These are phyloP conservation scores for Epichloe gansuensis DNA, from an alignment of 2,329 filamentous ascomycete genomes.

Conservation along the genomic window DNA sequence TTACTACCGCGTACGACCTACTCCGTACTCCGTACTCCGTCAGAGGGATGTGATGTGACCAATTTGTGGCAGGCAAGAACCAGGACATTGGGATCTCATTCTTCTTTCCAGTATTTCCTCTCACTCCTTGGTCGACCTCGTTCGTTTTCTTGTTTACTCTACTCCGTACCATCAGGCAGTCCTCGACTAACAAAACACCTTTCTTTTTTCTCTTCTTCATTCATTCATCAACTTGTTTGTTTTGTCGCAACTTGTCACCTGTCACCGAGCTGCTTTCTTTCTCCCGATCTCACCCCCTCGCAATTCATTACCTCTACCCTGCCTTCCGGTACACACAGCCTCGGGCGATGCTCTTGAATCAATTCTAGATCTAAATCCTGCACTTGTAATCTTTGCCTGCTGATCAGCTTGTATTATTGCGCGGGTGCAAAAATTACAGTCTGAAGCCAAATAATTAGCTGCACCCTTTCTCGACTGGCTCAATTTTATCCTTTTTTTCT, in stretches of 20 bases:
- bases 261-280: neutral
- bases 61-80: neutral
- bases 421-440: neutral
- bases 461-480: neutral
- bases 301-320: neutral
- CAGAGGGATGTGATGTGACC: neutral
- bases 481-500: constrained; percentile 3
- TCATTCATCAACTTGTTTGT: neutral
- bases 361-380: neutral
- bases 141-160: neutral
- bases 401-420: neutral
- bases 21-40: neutral
- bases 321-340: neutral
- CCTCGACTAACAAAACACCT: neutral
- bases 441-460: neutral
- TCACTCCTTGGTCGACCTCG: neutral
- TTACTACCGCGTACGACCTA: neutral
- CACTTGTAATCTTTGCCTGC: neutral
- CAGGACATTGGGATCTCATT: neutral
- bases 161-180: too few species aligned
- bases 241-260: neutral
- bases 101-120: neutral
- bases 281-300: neutral
- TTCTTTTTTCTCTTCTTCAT: too few species aligned
- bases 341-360: neutral